These are phyloP conservation scores for Theileria parva DNA, from an alignment of 169 alveolate species.

Conservation along the genomic window DNA sequence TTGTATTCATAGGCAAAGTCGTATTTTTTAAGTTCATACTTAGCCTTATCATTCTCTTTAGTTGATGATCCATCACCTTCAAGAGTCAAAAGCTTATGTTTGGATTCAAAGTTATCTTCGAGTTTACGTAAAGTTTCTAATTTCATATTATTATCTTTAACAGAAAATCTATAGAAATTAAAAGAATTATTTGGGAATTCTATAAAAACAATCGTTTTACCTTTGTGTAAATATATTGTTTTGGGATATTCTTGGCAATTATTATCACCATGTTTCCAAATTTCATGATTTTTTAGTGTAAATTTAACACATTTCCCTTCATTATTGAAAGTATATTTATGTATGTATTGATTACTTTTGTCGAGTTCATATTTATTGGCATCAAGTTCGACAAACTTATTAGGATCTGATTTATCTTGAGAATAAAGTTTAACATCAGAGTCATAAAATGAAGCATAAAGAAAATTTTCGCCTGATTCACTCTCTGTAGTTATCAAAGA, in stretches of 20 bases:
- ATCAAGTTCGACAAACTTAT: neutral
- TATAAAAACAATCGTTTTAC: neutral
- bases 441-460: neutral
- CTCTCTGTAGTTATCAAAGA: neutral
- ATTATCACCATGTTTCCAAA: neutral
- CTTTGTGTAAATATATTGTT: constrained; percentile 8
- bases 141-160: constrained; percentile 1
- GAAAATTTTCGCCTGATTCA: too few relatives aligned
- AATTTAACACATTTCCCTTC: neutral
- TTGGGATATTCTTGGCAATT: neutral
- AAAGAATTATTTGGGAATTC: neutral
- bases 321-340: neutral
- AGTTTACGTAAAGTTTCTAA: neutral
- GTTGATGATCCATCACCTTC: neutral
- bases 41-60: neutral
- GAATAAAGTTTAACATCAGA: neutral
- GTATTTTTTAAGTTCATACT: neutral
- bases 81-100: neutral
- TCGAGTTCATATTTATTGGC: neutral
- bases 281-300: neutral
- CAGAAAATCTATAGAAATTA: constrained; percentile 4
- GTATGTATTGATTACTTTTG: neutral
- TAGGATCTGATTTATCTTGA: neutral
- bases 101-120: neutral
- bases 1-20: neutral